phyloP scores from a whole-genome alignment of 2,329 filamentous ascomycete genomes.

The Thermothelomyces thermophilus region DNA sequence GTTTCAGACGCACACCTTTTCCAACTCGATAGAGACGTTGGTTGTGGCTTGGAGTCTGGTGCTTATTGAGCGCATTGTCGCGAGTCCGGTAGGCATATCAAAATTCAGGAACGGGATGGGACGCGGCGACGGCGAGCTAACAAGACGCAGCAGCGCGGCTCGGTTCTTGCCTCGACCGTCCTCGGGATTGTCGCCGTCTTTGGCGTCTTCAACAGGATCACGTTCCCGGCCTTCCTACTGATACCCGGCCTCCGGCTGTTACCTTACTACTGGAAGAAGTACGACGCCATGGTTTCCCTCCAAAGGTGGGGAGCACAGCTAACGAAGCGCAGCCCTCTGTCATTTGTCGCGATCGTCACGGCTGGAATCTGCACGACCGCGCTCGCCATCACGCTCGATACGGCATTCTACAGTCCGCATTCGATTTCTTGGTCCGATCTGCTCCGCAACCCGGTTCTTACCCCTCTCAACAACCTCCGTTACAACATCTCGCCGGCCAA shows the following conservation, averaged over 20 bases:
- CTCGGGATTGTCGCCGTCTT: conserved; percentile 77
- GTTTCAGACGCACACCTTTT: conserved; percentile 96
- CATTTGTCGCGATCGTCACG: conserved; percentile 56
- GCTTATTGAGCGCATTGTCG: conserved; percentile 77
- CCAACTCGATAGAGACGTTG: conserved; percentile 92
- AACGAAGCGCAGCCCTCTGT: conserved; percentile 42
- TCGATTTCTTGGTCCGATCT: conserved; percentile 60
- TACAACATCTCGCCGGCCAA: conserved; percentile 69
- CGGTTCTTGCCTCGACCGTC: conserved; percentile 66
- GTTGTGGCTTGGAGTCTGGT: conserved; percentile 91
- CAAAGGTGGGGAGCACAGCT: neutral
- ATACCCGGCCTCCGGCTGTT: conserved; percentile 77
- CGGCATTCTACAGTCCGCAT: conserved; percentile 66
- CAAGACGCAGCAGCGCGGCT: conserved; percentile 58
- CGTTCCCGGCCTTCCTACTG: conserved; percentile 86
- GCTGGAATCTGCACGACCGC: conserved; percentile 62
- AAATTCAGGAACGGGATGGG: no score
- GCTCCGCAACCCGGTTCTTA: conserved; percentile 60
- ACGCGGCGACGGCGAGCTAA: conserved; percentile 23
- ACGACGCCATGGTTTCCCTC: conserved; percentile 29
- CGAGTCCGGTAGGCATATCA: conserved; percentile 60
- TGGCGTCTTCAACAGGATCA: conserved; percentile 93
- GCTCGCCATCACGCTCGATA: conserved; percentile 75
- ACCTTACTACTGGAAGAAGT: conserved; percentile 80
- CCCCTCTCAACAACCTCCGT: conserved; percentile 68